Conservation (phyloP, 140 eudicot species). For the Anethum foeniculum region DNA sequence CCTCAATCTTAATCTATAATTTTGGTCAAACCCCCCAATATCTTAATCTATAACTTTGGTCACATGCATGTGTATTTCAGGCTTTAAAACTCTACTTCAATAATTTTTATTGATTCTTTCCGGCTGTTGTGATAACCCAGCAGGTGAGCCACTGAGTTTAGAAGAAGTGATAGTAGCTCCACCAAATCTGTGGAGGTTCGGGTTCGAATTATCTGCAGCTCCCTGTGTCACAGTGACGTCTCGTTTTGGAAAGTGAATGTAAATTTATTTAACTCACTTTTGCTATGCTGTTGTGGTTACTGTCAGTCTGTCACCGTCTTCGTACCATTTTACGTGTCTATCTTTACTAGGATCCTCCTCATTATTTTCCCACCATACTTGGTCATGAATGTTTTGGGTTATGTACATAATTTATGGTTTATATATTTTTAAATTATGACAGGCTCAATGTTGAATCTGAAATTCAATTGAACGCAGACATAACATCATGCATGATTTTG, state of each 20-base stretch:
- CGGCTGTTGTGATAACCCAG: conserved; percentile 20
- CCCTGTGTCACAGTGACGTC: conserved; percentile 35
- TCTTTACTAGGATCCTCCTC: conserved; percentile 13
- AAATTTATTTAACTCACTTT: not conserved
- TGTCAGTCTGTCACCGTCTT: not conserved
- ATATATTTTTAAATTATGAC: too few relatives aligned
- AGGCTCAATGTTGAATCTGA: not conserved
- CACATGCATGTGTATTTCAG: not conserved
- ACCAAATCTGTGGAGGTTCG: conserved; percentile 50
- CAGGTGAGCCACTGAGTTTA: conserved; percentile 53
- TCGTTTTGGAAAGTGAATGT: conserved; percentile 29
- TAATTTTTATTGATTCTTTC: not conserved
- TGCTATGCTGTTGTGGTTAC: not conserved
- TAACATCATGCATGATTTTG: not conserved
- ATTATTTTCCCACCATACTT: conserved; percentile 21
- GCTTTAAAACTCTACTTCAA: too few relatives aligned
- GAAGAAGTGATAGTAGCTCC: conserved; percentile 50
- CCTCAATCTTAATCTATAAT: too few relatives aligned
- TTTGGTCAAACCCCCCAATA: too few relatives aligned
- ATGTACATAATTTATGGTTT: not conserved
- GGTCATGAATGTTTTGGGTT: conserved; percentile 33
- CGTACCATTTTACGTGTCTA: not conserved
- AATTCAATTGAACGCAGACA: not conserved
- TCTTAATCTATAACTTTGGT: not conserved
- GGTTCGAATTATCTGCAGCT: conserved; percentile 37